Percentiles rank a stretch among this genome's conserved stretches.
Evolutionary conservation across 495 filamentous ascomycete species (phyloP).

Genomic region (Penicillium verhagenii): DNA sequence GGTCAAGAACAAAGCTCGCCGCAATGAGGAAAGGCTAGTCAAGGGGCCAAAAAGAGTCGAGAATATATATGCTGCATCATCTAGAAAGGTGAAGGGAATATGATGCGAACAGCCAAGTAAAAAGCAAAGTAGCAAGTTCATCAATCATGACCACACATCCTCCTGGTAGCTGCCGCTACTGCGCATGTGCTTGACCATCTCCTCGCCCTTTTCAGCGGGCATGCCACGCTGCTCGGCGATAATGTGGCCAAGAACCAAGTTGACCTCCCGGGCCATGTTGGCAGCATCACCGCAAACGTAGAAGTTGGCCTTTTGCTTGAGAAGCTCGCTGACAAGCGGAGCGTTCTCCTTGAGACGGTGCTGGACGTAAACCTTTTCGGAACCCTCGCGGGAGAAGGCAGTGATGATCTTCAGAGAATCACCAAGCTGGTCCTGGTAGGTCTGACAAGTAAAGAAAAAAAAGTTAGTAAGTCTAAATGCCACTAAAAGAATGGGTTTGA

Average conservation of each 20-base stretch:
- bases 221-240: constrained; percentile 79
- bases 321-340: constrained; percentile 80
- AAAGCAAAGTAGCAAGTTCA: constrained; percentile 3
- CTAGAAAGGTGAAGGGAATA: constrained; percentile 24
- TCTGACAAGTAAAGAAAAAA: constrained; percentile 43
- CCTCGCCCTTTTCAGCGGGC: constrained; percentile 81
- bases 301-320: constrained; percentile 88
- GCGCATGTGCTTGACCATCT: constrained; percentile 94
- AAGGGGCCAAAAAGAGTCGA: background rate
- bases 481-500: background rate
- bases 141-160: constrained; percentile 82
- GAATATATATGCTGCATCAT: constrained; percentile 37
- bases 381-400: constrained; percentile 83
- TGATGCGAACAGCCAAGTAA: constrained; percentile 22
- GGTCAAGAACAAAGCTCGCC: constrained; percentile 17
- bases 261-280: constrained; percentile 98
- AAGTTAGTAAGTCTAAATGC: background rate
- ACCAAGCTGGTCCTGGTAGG: constrained; percentile 77
- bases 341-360: constrained; percentile 83
- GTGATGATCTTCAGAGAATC: constrained; percentile 84
- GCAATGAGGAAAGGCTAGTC: background rate
- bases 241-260: constrained; percentile 77
- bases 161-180: constrained; percentile 95
- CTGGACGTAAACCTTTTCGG: constrained; percentile 94
- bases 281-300: constrained; percentile 98